phyloP scores from a whole-genome alignment of 139 green algal genomes.

The Auxenochlorella pyrenoidosa region DNA sequence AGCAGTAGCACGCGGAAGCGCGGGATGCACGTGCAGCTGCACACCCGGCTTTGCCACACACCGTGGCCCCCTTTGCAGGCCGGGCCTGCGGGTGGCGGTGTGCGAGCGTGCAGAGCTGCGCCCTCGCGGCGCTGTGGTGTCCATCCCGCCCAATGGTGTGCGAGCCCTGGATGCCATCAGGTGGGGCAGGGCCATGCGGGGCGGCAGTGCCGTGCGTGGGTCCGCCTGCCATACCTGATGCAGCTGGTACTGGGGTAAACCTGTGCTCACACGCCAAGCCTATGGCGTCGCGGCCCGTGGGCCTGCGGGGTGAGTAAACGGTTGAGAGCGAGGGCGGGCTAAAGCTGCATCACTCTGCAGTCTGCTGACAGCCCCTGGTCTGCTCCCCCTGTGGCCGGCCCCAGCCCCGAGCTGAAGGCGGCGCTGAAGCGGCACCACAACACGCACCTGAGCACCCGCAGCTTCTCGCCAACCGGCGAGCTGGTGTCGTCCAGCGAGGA shows the following conservation, averaged over 20 bases:
- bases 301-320: not conserved
- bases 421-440: not conserved
- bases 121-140: not conserved
- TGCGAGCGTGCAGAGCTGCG: constrained; percentile 12
- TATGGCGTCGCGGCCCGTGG: too few relatives aligned
- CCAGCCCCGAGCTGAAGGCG: not conserved
- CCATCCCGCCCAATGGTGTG: constrained; percentile 15
- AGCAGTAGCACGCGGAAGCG: not conserved
- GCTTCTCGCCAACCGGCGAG: constrained; percentile 1
- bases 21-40: too few relatives aligned
- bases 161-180: not conserved
- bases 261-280: too few relatives aligned
- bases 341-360: not conserved
- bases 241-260: too few relatives aligned
- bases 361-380: not conserved
- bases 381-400: not conserved
- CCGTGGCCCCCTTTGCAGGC: too few relatives aligned
- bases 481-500: not conserved
- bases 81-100: not conserved
- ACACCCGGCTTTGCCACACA: not conserved
- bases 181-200: not conserved
- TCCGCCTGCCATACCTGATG: too few relatives aligned
- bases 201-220: not conserved
- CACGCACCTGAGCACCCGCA: not conserved
- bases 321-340: not conserved